Conservation (phyloP, 192 early-diverging fungal genomes). For the Chytriomyces sp. region DNA sequence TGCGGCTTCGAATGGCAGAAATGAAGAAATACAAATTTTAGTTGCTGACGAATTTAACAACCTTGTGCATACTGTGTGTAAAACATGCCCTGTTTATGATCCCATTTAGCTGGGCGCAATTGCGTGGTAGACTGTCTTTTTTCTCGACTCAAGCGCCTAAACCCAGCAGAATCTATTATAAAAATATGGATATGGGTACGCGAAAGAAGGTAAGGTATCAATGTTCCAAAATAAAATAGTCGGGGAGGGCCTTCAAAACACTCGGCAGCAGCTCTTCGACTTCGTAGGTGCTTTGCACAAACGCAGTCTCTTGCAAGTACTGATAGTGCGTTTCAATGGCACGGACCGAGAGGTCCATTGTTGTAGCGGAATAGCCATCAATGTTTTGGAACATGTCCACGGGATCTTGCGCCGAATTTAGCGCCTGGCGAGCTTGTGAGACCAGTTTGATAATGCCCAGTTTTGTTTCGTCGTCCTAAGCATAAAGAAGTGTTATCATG, state of each 20-base stretch:
- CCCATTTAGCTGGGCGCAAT: too few species aligned
- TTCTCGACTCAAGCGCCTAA: too few species aligned
- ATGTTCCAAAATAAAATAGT: background rate
- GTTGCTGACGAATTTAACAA: background rate
- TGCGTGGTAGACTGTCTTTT: too few species aligned
- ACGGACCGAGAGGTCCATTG: too few species aligned
- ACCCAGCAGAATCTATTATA: too few species aligned
- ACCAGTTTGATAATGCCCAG: background rate
- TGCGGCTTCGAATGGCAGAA: conserved; percentile 20
- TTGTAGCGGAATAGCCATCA: too few species aligned
- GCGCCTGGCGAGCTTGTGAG: background rate
- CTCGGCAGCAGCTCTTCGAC: background rate
- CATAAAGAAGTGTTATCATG: background rate
- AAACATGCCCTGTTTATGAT: too few species aligned
- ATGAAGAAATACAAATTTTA: conserved; percentile 18
- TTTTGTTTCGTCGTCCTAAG: background rate
- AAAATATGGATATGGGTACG: background rate
- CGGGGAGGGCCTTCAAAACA: background rate
- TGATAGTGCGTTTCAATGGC: too few species aligned
- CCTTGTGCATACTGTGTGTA: background rate
- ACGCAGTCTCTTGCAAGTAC: too few species aligned
- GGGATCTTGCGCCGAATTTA: background rate
- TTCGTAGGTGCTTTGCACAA: too few species aligned
- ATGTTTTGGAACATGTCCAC: background rate
- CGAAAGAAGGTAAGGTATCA: background rate